A percentile compares a stretch with the other conserved stretches of the same genome.
Evolutionary conservation across 2,329 filamentous ascomycete genomes (phyloP).

Genomic region (Alternaria novae-zelandiae): DNA sequence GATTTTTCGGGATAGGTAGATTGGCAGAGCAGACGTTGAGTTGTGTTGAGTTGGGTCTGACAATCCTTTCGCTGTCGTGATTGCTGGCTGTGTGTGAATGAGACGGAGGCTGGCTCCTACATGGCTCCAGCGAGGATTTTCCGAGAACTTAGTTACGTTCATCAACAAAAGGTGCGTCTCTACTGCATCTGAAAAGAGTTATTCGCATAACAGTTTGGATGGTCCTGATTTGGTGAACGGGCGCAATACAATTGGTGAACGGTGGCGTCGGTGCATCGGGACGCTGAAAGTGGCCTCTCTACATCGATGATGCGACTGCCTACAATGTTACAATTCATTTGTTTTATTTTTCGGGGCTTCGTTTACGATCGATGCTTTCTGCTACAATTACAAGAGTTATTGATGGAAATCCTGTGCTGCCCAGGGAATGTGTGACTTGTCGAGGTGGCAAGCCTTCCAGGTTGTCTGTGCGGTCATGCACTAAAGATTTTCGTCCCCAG

Average conservation of each 20-base stretch:
- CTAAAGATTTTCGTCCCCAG: not conserved
- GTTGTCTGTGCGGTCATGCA: slow-evolving; percentile 4
- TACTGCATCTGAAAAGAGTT: not conserved
- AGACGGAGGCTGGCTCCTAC: not conserved
- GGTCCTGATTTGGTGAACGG: not conserved
- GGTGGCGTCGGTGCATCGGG: not conserved
- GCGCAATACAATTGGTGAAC: too few species aligned
- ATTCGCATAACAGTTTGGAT: not conserved
- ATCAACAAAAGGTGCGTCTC: not conserved
- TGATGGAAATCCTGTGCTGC: not conserved
- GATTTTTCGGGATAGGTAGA: not conserved
- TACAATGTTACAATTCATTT: not conserved
- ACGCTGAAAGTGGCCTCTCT: not conserved
- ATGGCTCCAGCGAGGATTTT: not conserved
- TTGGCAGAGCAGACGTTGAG: not conserved
- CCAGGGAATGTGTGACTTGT: not conserved
- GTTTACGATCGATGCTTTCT: not conserved
- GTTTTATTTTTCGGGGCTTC: not conserved
- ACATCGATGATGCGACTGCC: not conserved
- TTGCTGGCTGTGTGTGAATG: not conserved
- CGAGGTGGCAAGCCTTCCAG: not conserved
- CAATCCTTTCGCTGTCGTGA: not conserved
- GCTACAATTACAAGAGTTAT: not conserved
- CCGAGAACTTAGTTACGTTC: not conserved
- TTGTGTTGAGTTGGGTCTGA: not conserved